Evolutionary conservation across 768 basidiomycete genomes (phyloP).

Genomic region (Leccinellum rugosiceps): DNA sequence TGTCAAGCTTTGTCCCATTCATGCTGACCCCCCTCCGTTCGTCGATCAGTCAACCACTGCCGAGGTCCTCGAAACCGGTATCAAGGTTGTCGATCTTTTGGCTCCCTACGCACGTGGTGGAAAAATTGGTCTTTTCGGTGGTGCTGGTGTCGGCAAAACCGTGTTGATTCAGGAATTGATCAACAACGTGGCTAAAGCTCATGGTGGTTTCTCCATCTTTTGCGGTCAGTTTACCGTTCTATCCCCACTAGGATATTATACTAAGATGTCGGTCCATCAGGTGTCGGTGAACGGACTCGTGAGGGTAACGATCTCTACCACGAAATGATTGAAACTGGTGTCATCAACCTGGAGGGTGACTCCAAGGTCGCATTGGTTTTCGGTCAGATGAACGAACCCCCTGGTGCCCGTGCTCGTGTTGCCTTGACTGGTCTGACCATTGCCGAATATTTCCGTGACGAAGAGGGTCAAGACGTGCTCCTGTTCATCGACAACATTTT

Average conservation of each 20-base stretch:
- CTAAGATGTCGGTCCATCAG: constrained; percentile 36
- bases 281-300: constrained; percentile 99
- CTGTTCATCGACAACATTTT: constrained; percentile 99
- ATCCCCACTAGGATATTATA: not conserved
- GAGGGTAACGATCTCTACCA: constrained; percentile 99
- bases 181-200: constrained; percentile 99
- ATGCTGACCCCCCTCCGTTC: constrained; percentile 95
- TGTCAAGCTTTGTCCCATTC: constrained; percentile 88
- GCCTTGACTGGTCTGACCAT: constrained; percentile 99
- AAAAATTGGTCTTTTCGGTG: constrained; percentile 99
- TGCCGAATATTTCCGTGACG: constrained; percentile 99
- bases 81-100: constrained; percentile 99
- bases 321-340: constrained; percentile 99
- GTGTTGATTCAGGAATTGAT: constrained; percentile 99
- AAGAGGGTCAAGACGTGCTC: constrained; percentile 99
- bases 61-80: constrained; percentile 98
- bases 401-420: constrained; percentile 99
- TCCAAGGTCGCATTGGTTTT: constrained; percentile 99
- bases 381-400: constrained; percentile 99
- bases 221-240: constrained; percentile 55
- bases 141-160: constrained; percentile 99
- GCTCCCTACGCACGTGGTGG: constrained; percentile 99
- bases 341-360: constrained; percentile 99
- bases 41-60: constrained; percentile 99
- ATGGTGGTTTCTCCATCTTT: constrained; percentile 99